Evolutionary conservation across 306 rosid species (phyloP), one percentile per base, ranked within the genome.

Genomic region (Cotoneaster glaucophyllus): DNA sequence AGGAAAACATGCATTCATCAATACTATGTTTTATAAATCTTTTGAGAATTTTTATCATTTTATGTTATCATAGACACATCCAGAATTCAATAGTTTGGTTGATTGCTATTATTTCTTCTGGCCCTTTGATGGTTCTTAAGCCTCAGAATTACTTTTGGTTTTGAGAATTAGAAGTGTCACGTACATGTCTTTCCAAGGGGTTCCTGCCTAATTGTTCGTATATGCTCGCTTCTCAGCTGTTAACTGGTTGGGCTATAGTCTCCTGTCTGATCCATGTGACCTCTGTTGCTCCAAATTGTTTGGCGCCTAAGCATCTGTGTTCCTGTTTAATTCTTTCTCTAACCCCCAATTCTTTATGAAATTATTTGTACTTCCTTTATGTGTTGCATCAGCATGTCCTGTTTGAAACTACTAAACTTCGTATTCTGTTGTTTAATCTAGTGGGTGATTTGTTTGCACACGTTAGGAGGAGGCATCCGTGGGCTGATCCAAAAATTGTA

Each of bases 401-500:
- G 57, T 59, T 57, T 45, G 44, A 74, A 44, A 44, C 57, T 72
- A 74, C 64, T 71, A 21, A 67, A 58, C 25, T 29, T 28, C 52
- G 22, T 17, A 44, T 65, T 69, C 54, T 53, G 50, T 18, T 74
- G 53, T 64, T 69, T 71, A 58, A 53, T 85, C 76, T 81, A 95
- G 99, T 96, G 70, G 99, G 99, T 26, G 97, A 88, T 78, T 84
- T 96, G 63, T 87, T 92, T 78, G 97, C 97, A 76, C 88, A 85
- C 6, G 76, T 96, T 77, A 85, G 99, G 72, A 96, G 88, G 90
- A 89, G 82, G 84, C 90, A 85, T 70, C 97, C 97, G 29, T 96
- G 99, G 99, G 99, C 89, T 75, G 98, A 96, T 82, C 93, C 98
- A 69, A 96, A 96, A 86, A 86, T 88, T 77, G 97, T 84, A 53